Evolutionary conservation across 2,329 filamentous ascomycete genomes (phyloP), one percentile per base, ranked within the genome.

Genomic region (Hortaea sp.): DNA sequence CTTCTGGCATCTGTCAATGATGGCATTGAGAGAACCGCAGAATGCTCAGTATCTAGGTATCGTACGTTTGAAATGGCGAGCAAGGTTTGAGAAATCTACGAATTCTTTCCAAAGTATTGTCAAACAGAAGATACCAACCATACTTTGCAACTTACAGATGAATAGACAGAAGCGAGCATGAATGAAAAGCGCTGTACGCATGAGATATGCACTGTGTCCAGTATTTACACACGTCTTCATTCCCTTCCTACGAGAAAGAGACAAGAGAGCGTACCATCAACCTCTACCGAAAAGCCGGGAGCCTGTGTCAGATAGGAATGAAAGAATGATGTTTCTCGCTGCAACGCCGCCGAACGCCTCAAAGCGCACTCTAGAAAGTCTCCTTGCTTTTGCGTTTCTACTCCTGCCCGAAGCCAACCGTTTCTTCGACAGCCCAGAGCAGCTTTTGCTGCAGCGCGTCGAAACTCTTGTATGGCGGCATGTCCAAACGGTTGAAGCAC

Each of bases 321-420:
- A n/a, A 35, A 9, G 32, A 35, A 9, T 35, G n/a, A 35, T 20
- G 20, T 20, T 20, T 20, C 20, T 20, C 20, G 20, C 20, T 20
- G 20, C 20, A 35, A n/a, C 32, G 32, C 32, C 32, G 32, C n/a
- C n/a, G 9, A 35, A 35, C 32, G 32, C 32, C 32, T n/a, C 32
- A n/a, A 9, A 35, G 9, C 32, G 32, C 32, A 9, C 32, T n/a
- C 32, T 9, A 35, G 32, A 9, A 9, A 9, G 32, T 35, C 32
- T n/a, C 32, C 7, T 35, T 35, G 32, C 32, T 35, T 35, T 35
- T 35, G 32, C n/a, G 32, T 12, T 35, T 20, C 63, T 88, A 98
- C 73, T 98, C 92, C 72, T 98, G 92, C 55, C 92, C 92, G 65
- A 98, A 98, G 52, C 92, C 92, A 74, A 98, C 89, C 0, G 92